Base-by-base conservation (phyloP, 345 rosid species). In the Salix dunnii region DNA sequence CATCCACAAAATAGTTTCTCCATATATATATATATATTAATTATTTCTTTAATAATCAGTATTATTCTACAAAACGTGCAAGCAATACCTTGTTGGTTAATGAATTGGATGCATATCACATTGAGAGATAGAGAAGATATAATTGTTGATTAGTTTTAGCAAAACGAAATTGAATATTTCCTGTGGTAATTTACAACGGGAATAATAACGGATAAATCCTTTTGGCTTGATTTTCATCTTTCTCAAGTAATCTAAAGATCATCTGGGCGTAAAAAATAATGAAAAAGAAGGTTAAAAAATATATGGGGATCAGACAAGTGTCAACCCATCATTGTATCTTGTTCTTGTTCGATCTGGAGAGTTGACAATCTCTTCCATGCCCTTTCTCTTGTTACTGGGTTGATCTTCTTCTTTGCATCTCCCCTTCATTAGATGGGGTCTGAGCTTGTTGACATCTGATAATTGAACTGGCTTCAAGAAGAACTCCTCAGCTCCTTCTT, bases 401-500 rank as follows among this genome's bases (percentile, higher is more conserved):
- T 70, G 67, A 70, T 51, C 33, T 20, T 66, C 35, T 75, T 83
- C 87, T 17, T 31, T 75, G 1, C 85, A 63, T 75, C 72, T 87
- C 70, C 87, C 89, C 73, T 76, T 87, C 85, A 89, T 35, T 58
- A 88, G 71, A 74, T 84, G 92, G 63, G 97, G 87, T 78, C 74
- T 87, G 30, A 94, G 89, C 83, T 90, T 94, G 80, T 81, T 87
- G 18, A 92, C 90, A 89, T 94, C 98, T 30, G 97, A 86, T 73
- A 94, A 78, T 74, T 84, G 90, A 64, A 94, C 94, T 18, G 98
- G 98, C 77, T 94, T 94, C 82, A 92, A 68, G 61, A 94, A 87
- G 87, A 92, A 94, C 73, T 94, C 98, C 63, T 90, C 90, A 21
- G 98, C 98, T 78, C 98, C 98, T 85, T 91, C 92, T 87, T 91